phyloP scores from a whole-genome alignment of 768 basidiomycete species.

The Leccinum rimulosum region DNA sequence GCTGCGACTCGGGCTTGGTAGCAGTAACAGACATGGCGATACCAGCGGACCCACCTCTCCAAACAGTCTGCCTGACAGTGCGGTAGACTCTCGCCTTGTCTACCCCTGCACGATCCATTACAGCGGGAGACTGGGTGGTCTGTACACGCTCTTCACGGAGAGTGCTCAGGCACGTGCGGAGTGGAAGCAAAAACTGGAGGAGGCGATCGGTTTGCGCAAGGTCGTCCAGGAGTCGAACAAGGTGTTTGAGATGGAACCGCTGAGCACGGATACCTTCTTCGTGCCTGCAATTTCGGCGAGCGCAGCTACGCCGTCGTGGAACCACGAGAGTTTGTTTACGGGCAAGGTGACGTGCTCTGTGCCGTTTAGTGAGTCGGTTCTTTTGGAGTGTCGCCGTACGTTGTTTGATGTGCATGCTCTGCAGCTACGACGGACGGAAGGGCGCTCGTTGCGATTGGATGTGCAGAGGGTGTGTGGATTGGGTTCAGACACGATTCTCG shows the following conservation, averaged over 20 bases:
- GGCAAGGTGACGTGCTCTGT: conserved; percentile 94
- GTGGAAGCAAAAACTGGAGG: conserved; percentile 88
- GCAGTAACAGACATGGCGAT: conserved; percentile 30
- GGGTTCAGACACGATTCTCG: conserved; percentile 85
- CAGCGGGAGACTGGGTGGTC: conserved; percentile 82
- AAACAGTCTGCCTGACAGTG: conserved; percentile 35
- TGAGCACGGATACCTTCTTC: conserved; percentile 86
- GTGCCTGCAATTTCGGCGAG: conserved; percentile 62
- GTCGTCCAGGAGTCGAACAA: conserved; percentile 92
- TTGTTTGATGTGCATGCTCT: conserved; percentile 11
- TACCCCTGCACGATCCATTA: conserved; percentile 90
- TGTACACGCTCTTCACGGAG: conserved; percentile 87
- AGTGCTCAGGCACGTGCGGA: conserved; percentile 69
- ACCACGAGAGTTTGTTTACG: conserved; percentile 67
- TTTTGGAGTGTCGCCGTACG: neutral
- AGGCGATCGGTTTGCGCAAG: conserved; percentile 80
- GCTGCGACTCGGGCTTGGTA: conserved; percentile 56
- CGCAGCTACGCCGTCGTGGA: conserved; percentile 49
- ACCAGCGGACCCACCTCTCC: conserved; percentile 24
- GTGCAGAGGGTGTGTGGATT: conserved; percentile 95
- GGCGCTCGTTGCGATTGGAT: conserved; percentile 88
- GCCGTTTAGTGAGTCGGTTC: conserved; percentile 67
- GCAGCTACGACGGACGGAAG: conserved; percentile 81
- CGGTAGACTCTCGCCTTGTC: conserved; percentile 68
- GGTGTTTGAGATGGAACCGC: conserved; percentile 89